A percentile compares a stretch with the other conserved stretches of the same genome.
phyloP scores from a whole-genome alignment of 1,284 basidiomycete species.

The Marasmius fiardii region DNA sequence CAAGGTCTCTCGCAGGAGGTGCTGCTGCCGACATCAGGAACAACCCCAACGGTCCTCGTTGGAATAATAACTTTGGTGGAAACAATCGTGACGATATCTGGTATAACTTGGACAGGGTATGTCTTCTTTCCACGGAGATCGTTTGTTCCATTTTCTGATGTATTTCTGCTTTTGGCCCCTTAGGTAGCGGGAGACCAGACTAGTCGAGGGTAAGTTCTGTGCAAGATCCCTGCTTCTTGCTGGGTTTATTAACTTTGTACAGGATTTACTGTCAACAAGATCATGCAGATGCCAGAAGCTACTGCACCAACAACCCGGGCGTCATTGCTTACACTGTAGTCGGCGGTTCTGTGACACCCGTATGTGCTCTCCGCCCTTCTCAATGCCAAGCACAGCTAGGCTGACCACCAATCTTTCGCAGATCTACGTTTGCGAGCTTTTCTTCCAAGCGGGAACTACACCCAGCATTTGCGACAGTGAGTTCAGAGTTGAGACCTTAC shows the following conservation, averaged over 20 bases:
- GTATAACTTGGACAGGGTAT: constrained; percentile 12
- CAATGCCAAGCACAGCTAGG: too few relatives aligned
- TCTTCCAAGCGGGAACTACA: constrained; percentile 5
- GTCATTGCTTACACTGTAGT: constrained; percentile 12
- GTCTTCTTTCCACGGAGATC: too few relatives aligned
- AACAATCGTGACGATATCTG: constrained; percentile 14
- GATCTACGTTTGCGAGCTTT: constrained; percentile 15
- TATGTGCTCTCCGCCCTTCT: background rate
- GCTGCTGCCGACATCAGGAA: constrained; percentile 12
- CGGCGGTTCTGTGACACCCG: background rate
- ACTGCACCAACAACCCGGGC: constrained; percentile 5
- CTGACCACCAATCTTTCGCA: too few relatives aligned
- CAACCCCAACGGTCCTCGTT: constrained; percentile 14
- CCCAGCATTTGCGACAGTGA: constrained; percentile 12
- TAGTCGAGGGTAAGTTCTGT: too few relatives aligned
- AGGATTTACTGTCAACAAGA: constrained; percentile 9
- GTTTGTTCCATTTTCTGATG: too few relatives aligned
- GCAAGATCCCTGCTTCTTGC: too few relatives aligned
- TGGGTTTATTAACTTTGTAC: too few relatives aligned
- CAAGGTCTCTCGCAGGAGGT: constrained; percentile 15
- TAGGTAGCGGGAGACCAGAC: too few relatives aligned
- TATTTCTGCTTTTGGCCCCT: too few relatives aligned
- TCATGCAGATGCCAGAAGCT: constrained; percentile 8
- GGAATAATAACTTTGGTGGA: constrained; percentile 14
- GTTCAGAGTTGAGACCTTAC: too few relatives aligned